phyloP scores from a whole-genome alignment of 2,329 filamentous ascomycete species.

The Penicillium italicum region DNA sequence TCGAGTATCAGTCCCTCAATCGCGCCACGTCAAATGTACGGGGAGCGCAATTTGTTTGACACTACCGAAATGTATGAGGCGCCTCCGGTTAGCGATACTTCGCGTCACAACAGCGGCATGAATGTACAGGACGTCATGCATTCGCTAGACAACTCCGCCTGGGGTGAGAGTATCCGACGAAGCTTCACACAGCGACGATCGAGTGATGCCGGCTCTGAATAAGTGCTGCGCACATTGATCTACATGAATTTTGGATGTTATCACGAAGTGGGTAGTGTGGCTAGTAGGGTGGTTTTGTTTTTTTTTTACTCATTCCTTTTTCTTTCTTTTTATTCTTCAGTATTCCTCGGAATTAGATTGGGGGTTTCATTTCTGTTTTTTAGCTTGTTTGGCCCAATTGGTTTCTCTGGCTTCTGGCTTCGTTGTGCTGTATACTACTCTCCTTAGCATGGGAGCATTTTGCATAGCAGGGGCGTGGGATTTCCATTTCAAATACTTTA shows the following conservation, averaged over 20 bases:
- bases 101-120: constrained; percentile 64
- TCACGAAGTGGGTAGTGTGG: constrained; percentile 1
- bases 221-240: constrained; percentile 11
- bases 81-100: constrained; percentile 37
- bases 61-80: constrained; percentile 21
- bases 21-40: constrained; percentile 31
- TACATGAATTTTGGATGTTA: constrained; percentile 11
- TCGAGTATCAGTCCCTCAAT: constrained; percentile 53
- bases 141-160: constrained; percentile 82
- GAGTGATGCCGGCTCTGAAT: constrained; percentile 19
- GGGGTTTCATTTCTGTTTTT: background rate
- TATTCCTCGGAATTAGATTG: constrained; percentile 5
- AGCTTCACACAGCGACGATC: constrained; percentile 69
- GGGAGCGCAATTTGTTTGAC: constrained; percentile 34
- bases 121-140: constrained; percentile 75
- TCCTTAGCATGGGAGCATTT: constrained; percentile 12
- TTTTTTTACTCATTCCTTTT: constrained; percentile 1
- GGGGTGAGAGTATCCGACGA: constrained; percentile 86
- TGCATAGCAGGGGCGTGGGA: constrained; percentile 27
- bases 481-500: constrained; percentile 7
- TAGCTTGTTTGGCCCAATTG: background rate
- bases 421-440: constrained; percentile 18
- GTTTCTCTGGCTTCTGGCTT: constrained; percentile 2
- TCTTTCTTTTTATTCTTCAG: constrained; percentile 5
- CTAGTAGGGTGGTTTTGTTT: constrained; percentile 2